Conservation (phyloP, 331 rosid genomes). For the Dryas integrifolia region DNA sequence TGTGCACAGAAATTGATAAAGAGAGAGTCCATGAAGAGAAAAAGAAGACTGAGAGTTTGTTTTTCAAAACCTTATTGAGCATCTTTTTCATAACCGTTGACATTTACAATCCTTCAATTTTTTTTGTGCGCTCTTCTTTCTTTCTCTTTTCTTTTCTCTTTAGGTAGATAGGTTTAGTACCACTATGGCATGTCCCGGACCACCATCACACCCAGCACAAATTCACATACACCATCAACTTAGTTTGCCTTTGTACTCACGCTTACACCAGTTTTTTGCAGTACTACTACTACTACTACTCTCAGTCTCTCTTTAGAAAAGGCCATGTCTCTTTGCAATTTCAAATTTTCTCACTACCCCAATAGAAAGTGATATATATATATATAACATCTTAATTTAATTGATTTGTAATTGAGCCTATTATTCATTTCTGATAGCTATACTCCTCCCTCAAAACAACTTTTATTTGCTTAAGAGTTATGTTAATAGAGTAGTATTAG, state of each 20-base stretch:
- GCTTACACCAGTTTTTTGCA: constrained; percentile 46
- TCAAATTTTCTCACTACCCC: constrained; percentile 26
- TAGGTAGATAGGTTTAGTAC: constrained; percentile 50
- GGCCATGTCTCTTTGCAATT: constrained; percentile 43
- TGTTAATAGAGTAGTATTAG: too few species aligned
- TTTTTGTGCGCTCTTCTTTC: constrained; percentile 30
- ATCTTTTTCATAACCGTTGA: constrained; percentile 59
- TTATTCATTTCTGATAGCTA: too few species aligned
- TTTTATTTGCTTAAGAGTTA: too few species aligned
- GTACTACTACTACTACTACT: neutral
- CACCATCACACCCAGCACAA: constrained; percentile 67
- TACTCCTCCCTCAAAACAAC: too few species aligned
- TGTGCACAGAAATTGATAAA: constrained; percentile 65
- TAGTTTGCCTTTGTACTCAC: constrained; percentile 61
- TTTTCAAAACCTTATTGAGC: constrained; percentile 36
- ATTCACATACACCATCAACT: constrained; percentile 35
- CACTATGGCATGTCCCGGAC: constrained; percentile 59
- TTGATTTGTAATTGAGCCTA: too few species aligned
- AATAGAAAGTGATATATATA: constrained; percentile 26
- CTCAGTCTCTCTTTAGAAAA: constrained; percentile 53
- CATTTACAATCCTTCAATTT: constrained; percentile 37
- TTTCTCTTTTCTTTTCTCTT: constrained; percentile 34
- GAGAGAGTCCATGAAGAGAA: constrained; percentile 25
- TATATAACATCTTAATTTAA: too few species aligned
- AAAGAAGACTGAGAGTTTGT: constrained; percentile 40